Conservation (phyloP, 495 filamentous ascomycete genomes). For the Polyplosphaeria fusca region DNA sequence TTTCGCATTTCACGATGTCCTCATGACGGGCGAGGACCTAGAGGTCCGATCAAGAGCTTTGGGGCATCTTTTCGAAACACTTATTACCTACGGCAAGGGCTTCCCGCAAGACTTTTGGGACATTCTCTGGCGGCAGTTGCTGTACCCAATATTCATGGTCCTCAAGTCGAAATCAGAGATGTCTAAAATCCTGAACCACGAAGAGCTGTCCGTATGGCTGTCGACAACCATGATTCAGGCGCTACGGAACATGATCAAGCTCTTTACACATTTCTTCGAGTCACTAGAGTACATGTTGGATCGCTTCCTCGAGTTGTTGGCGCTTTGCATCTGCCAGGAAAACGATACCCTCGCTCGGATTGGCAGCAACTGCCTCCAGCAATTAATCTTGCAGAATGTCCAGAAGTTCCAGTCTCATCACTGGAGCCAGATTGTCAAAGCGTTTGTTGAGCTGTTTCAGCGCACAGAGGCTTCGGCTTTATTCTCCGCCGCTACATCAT, state of each 20-base stretch:
- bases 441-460: constrained; percentile 93
- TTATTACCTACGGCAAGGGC: constrained; percentile 83
- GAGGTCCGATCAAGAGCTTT: constrained; percentile 88
- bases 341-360: constrained; percentile 98
- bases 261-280: constrained; percentile 98
- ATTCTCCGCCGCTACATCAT: constrained; percentile 75
- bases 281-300: constrained; percentile 95
- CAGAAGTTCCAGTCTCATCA: constrained; percentile 81
- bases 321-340: constrained; percentile 96
- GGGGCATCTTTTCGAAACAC: constrained; percentile 91
- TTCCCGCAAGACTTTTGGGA: constrained; percentile 98
- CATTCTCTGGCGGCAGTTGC: constrained; percentile 91
- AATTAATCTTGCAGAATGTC: constrained; percentile 93
- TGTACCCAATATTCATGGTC: constrained; percentile 98
- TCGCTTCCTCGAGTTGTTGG: constrained; percentile 85
- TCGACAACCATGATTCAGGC: constrained; percentile 99
- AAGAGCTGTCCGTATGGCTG: constrained; percentile 97
- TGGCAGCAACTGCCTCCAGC: constrained; percentile 95
- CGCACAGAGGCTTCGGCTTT: constrained; percentile 91
- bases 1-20: constrained; percentile 96
- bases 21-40: constrained; percentile 99
- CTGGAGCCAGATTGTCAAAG: constrained; percentile 89
- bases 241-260: constrained; percentile 92
- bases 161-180: constrained; percentile 93
- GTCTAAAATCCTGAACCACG: constrained; percentile 86